Base-by-base conservation (phyloP, 306 rosid genomes). In the Pyrus betulifolia region DNA sequence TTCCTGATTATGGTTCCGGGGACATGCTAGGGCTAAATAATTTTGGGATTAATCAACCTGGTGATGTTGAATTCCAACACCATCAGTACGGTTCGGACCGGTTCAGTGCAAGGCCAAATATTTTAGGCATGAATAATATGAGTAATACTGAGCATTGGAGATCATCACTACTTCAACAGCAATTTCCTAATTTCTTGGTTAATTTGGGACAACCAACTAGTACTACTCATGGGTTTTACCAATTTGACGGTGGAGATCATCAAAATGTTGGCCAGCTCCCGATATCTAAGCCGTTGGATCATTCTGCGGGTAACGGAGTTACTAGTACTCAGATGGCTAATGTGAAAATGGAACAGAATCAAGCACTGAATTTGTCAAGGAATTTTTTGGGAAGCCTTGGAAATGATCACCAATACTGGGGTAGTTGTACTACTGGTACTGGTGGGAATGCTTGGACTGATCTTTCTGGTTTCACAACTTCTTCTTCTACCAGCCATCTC, bases 281-380 rank as follows among this genome's bases (percentile, higher is more conserved):
- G 22, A 35, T 78, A 58, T 89, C 90, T 21, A 89, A 91, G 82
- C 78, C 80, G 38, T 67, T 81, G 72, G 89, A 81, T 51, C 8
- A 51, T 51, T 78, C 85, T 67, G 65, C 78, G 67, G 80, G 69
- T 57, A 75, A 63, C 72, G 88, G 86, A 30, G 81, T 72, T 14
- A 70, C 84, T 70, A 7, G 45, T 18, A 64, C 44, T 64, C 87
- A 75, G 77, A 8, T 67, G 80, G 82, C 65, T 45, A 38, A 65
- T 19, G 73, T 83, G 57, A 93, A 93, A 83, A 68, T 85, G 87
- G 96, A 91, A 80, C 90, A 83, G 55, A 84, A 69, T 70, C 88
- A 86, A 81, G 89, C 88, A 33, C 35, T 91, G 81, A 86, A 82
- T 84, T 63, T 89, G 78, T 78, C 87, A 15, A 86, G 89, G 58